Evolutionary conservation across 2,329 filamentous ascomycete species (phyloP), one percentile per base, ranked within the genome.

Genomic region (Blastomyces emzantsi): DNA sequence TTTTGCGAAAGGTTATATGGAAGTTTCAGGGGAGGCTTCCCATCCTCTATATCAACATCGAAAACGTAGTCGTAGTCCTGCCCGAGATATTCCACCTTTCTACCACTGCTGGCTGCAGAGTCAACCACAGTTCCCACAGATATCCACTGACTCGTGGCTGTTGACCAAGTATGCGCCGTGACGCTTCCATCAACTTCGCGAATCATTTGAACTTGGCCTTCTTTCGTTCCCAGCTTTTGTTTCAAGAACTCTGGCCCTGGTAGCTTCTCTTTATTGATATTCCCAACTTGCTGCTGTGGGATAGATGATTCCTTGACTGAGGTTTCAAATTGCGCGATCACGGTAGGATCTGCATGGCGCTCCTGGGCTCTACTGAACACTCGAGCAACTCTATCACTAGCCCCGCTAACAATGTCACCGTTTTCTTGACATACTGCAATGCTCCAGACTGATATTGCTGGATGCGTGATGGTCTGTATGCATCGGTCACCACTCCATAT

Each of bases 51-150:
- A 70, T 96, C 92, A 33, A 97, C 92, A 72, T 97, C 92, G 69
- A 97, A 97, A 9, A 99, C 92, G 71, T 89, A 97, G 73, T 99
- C 94, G 74, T 96, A 99, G 66, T 93, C 90, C 72, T 96, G 85
- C 41, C 93, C 93, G 1, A 90, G 81, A 72, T 93, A 88, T 64
- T 87, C 82, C 8, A 86, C 85, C 77, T 92, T 92, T 64, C 86
- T 86, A 13, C 90, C 90, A 67, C 87, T 90, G 72, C 91, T 95
- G 47, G 89, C 91, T 5, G 89, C 90, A 3, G 91, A 86, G 69
- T 96, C 91, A 13, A 97, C 94, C 0, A 99, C 92, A 0, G 92
- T 96, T n/a, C 94, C 94, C 9, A 97, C 89, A 66, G 88, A 89
- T 64, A 91, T 81, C 92, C 92, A 97, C 73, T 92, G 82, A 61